These are phyloP conservation scores for Boletellus sp. DNA, from an alignment of 768 basidiomycete genomes.

Conservation along the genomic window DNA sequence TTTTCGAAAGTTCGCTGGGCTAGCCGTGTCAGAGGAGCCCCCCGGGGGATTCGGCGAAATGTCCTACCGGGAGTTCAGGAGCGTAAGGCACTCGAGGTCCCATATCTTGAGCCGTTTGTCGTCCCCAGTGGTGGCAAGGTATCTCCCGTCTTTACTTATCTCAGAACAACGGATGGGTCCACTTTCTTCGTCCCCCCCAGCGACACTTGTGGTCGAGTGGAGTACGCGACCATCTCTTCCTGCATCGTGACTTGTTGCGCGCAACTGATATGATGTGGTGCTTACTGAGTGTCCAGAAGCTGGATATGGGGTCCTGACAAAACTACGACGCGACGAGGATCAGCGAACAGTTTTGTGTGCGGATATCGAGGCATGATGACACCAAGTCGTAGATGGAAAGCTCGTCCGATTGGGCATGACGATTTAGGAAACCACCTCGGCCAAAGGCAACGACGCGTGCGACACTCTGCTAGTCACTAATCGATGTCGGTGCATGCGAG, in stretches of 20 bases:
- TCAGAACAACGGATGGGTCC: constrained; percentile 61
- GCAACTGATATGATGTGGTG: constrained; percentile 1
- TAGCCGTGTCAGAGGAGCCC: not conserved
- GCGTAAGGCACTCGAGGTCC: constrained; percentile 51
- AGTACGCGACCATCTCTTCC: constrained; percentile 52
- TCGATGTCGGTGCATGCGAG: no score
- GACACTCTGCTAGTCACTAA: no score
- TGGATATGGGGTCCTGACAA: constrained; percentile 64
- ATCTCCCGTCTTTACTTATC: constrained; percentile 39
- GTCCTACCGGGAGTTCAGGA: constrained; percentile 61
- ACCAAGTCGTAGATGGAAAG: no score
- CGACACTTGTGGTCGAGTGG: constrained; percentile 38
- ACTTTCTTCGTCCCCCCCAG: constrained; percentile 36
- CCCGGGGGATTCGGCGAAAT: not conserved
- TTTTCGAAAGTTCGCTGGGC: constrained; percentile 76
- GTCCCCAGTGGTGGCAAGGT: constrained; percentile 66
- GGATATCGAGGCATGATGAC: constrained; percentile 43
- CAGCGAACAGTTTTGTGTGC: constrained; percentile 44
- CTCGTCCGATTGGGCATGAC: no score
- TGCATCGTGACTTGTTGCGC: constrained; percentile 3
- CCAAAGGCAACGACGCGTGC: no score
- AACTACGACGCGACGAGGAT: constrained; percentile 35
- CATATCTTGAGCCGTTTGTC: constrained; percentile 82
- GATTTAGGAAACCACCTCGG: no score
- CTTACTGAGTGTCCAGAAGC: constrained; percentile 53